Evolutionary conservation across 306 rosid genomes (phyloP), one percentile per base, ranked within the genome.

Genomic region (Vicia sativa): DNA sequence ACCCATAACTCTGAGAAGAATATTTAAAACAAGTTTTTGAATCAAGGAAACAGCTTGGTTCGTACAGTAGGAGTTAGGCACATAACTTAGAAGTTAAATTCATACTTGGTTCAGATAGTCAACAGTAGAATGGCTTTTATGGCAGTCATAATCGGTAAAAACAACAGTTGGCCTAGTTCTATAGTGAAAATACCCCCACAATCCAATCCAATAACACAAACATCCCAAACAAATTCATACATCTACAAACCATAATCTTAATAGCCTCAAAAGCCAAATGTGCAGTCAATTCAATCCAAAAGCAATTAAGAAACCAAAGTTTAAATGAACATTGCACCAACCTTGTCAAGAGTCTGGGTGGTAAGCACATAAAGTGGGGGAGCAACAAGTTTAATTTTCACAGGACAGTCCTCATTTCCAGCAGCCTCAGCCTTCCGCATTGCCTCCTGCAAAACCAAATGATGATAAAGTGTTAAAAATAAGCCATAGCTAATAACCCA

Each of bases 291-390:
- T 55, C 68, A 46, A 62, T 60, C 8, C 39, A 28, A 66, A 57
- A 67, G 41, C 41, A 52, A 62, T 62, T 9, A 74, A 34, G 49
- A 65, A 39, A 72, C 42, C 13, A 62, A 70, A n/a, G 28, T 34
- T 35, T 43, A 42, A 3, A 37, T 11, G 2, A 57, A 25, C 11
- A n/a, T 37, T 65, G 52, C 70, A 67, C 85, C 13, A 52, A 93
- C 99, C 97, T 95, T 95, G 84, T 95, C 97, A 15, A 95, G 99
- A 65, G 99, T 95, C 79, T 90, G 97, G 49, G 99, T 90, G 67
- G 99, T 90, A 54, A 95, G 89, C 71, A 90, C 99, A 69, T 95
- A 90, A 14, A 90, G 96, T 11, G 99, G 97, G 31, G 99, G 96
- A 63, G 99, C 99, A 72, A 95, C 99, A 73, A 90, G 80, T 81